These are phyloP conservation scores for Fusarium pseudonygamai DNA, from an alignment of 2,329 filamentous ascomycete species.

Conservation along the genomic window DNA sequence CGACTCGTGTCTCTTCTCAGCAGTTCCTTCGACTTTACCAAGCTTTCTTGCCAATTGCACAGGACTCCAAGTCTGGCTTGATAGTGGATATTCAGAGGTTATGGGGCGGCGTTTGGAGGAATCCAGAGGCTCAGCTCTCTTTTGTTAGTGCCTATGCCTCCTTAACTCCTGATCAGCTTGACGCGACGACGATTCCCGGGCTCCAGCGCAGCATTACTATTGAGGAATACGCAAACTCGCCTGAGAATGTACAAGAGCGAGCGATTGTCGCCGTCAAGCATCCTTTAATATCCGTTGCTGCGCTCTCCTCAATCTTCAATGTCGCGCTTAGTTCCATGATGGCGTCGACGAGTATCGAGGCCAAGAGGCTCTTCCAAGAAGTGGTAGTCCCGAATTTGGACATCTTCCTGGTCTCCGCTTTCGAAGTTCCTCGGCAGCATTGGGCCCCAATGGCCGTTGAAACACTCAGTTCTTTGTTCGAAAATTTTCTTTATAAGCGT, in stretches of 20 bases:
- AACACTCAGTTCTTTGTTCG: slow-evolving; percentile 80
- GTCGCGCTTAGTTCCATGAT: slow-evolving; percentile 69
- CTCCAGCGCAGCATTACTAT: slow-evolving; percentile 80
- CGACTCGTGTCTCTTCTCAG: slow-evolving; percentile 76
- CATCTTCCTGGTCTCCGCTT: slow-evolving; percentile 81
- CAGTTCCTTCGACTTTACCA: slow-evolving; percentile 87
- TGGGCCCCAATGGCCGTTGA: slow-evolving; percentile 80
- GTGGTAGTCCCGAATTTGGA: slow-evolving; percentile 78
- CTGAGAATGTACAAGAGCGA: slow-evolving; percentile 60
- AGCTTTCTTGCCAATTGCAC: slow-evolving; percentile 77
- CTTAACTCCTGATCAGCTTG: slow-evolving; percentile 77
- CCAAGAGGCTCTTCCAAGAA: slow-evolving; percentile 72
- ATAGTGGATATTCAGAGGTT: slow-evolving; percentile 78
- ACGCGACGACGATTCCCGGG: slow-evolving; percentile 85
- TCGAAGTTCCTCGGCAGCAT: slow-evolving; percentile 75
- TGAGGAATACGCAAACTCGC: slow-evolving; percentile 62
- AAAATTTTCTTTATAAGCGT: slow-evolving; percentile 82
- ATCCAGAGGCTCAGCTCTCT: slow-evolving; percentile 89
- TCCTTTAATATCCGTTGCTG: slow-evolving; percentile 87
- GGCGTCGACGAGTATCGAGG: slow-evolving; percentile 70
- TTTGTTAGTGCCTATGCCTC: slow-evolving; percentile 90
- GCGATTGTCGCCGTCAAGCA: slow-evolving; percentile 77
- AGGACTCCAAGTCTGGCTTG: slow-evolving; percentile 60
- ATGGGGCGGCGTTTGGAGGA: slow-evolving; percentile 91
- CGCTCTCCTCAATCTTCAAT: slow-evolving; percentile 75